Conservation (phyloP, 1,139 yeast genomes). For the Hansenula lynferdii region DNA sequence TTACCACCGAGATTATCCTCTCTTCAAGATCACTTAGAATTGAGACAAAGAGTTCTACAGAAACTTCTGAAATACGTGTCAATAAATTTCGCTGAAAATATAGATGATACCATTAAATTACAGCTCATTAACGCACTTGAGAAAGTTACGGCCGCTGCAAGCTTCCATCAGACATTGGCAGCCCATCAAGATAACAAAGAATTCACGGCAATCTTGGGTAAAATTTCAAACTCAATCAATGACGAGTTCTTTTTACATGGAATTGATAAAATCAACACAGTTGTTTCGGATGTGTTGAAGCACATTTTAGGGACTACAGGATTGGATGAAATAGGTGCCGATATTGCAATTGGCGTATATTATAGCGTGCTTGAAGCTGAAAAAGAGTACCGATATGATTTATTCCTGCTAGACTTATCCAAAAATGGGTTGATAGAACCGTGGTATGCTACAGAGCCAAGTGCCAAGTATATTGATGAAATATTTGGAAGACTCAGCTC, state of each 20-base stretch:
- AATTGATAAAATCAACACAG: slow-evolving; percentile 30
- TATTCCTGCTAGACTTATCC: slow-evolving; percentile 21
- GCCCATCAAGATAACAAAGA: slow-evolving; percentile 15
- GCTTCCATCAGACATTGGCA: slow-evolving; percentile 39
- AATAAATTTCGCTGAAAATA: slow-evolving; percentile 11
- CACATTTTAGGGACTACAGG: slow-evolving; percentile 23
- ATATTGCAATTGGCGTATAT: slow-evolving; percentile 36
- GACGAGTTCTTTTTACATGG: slow-evolving; percentile 22
- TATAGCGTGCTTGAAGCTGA: slow-evolving; percentile 39
- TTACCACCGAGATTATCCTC: slow-evolving; percentile 41
- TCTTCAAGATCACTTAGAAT: slow-evolving; percentile 36
- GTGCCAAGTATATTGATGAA: slow-evolving; percentile 19
- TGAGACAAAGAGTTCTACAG: slow-evolving; percentile 32
- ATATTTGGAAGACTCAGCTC: slow-evolving; percentile 24
- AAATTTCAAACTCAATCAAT: slow-evolving; percentile 1
- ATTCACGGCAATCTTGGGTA: slow-evolving; percentile 17
- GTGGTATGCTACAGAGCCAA: slow-evolving; percentile 28
- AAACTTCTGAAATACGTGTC: slow-evolving; percentile 18
- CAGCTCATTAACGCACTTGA: slow-evolving; percentile 48
- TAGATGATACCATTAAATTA: slow-evolving; percentile 23
- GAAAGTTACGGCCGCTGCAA: slow-evolving; percentile 48
- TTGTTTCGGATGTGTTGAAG: slow-evolving; percentile 34
- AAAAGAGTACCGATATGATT: slow-evolving; percentile 28
- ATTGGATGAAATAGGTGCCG: slow-evolving; percentile 25
- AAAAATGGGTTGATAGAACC: slow-evolving; percentile 24